phyloP scores from a whole-genome alignment of 768 basidiomycete species.

The Tricholomella constricta region DNA sequence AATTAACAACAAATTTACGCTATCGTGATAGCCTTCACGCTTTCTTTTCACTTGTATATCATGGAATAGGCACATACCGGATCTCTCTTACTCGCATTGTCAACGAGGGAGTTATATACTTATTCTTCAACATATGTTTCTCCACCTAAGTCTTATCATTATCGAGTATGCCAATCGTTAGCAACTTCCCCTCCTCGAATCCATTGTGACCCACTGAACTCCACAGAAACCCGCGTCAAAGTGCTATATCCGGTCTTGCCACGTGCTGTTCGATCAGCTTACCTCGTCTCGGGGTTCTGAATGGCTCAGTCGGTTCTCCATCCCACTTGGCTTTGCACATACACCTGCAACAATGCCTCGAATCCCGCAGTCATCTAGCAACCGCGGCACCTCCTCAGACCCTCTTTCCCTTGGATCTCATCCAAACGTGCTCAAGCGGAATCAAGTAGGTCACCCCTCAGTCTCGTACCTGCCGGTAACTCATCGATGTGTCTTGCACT shows the following conservation, averaged over 20 bases:
- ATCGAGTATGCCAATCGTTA: background rate
- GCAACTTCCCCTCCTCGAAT: background rate
- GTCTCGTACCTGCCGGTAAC: background rate
- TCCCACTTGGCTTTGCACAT: slow-evolving; percentile 3
- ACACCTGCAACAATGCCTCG: slow-evolving; percentile 39
- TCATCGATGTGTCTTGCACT: slow-evolving; percentile 5
- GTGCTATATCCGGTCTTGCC: slow-evolving; percentile 14
- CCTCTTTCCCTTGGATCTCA: slow-evolving; percentile 31
- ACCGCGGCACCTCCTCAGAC: slow-evolving; percentile 27
- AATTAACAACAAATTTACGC: slow-evolving; percentile 30
- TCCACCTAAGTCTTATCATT: background rate
- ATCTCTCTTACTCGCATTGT: background rate
- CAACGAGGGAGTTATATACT: slow-evolving; percentile 6
- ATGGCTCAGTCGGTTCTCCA: background rate
- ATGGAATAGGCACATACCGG: background rate
- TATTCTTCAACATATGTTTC: slow-evolving; percentile 7
- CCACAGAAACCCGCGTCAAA: background rate
- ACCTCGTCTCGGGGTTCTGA: background rate
- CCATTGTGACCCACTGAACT: too few species aligned
- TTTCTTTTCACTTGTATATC: slow-evolving; percentile 3
- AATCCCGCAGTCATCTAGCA: slow-evolving; percentile 26
- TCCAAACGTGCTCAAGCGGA: slow-evolving; percentile 53
- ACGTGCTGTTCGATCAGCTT: slow-evolving; percentile 16
- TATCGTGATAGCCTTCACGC: slow-evolving; percentile 22
- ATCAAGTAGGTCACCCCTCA: slow-evolving; percentile 43